phyloP scores from a whole-genome alignment of 2,329 filamentous ascomycete genomes.

The Corynespora cassiicola region DNA sequence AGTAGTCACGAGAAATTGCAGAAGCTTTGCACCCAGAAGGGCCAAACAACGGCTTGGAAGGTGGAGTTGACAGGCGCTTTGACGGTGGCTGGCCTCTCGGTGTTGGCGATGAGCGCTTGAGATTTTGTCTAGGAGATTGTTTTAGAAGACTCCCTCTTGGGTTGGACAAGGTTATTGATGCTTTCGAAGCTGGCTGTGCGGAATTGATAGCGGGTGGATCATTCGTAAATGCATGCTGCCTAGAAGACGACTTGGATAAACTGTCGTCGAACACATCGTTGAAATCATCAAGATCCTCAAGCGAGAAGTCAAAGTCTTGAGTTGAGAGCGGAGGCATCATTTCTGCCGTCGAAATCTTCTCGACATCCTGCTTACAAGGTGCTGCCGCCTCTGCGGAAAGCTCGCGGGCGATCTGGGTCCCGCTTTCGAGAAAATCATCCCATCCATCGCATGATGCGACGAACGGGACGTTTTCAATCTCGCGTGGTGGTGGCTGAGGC shows the following conservation, averaged over 20 bases:
- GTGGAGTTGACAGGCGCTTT: conserved; percentile 2
- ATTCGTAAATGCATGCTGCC: too few relatives aligned
- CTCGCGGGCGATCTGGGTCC: conserved; percentile 54
- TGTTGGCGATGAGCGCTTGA: background rate
- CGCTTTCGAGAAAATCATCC: conserved; percentile 53
- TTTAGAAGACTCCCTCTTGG: conserved; percentile 2
- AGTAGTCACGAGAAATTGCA: conserved; percentile 2
- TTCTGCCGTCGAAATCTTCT: conserved; percentile 8
- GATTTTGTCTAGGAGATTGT: background rate
- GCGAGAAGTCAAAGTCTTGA: conserved; percentile 48
- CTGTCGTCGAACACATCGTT: too few relatives aligned
- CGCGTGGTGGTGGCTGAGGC: background rate
- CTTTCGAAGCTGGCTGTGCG: background rate
- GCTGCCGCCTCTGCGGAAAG: conserved; percentile 38
- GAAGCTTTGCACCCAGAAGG: too few relatives aligned
- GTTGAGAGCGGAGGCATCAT: conserved; percentile 42
- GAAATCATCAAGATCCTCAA: conserved; percentile 50
- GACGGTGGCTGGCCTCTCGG: too few relatives aligned
- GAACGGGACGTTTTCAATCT: background rate
- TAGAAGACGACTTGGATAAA: too few relatives aligned
- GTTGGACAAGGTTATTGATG: background rate
- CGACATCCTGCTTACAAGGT: background rate
- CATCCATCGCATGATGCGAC: too few relatives aligned
- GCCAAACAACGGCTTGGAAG: too few relatives aligned
- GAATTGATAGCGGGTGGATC: background rate